Base-by-base conservation (phyloP, 176 grass and related monocot species). In the Aegilops sharonensis region DNA sequence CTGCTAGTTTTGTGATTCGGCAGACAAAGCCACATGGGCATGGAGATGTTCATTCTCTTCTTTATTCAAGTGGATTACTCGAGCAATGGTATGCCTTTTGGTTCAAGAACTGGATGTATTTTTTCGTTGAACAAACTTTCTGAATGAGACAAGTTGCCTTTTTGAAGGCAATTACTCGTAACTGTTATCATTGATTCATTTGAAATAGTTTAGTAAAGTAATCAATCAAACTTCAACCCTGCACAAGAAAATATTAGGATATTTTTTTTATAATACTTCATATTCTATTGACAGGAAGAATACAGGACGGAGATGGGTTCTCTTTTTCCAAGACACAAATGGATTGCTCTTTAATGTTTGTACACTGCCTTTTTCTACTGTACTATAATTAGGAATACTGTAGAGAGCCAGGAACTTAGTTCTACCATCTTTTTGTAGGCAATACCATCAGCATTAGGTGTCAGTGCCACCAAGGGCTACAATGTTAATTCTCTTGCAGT, bases 11-110 rank as follows among this genome's bases (percentile, higher is more conserved):
- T 83, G 3, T 70, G 11, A 79, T 72, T 86, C 48, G 84, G 54
- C 90, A 98, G 96, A 98, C 93, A 85, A 98, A 98, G 56, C 96
- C 96, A 77, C 96, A 98, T 89, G 96, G 96, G 5, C 96, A 98
- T 81, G 96, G 96, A 17, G 96, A 98, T 92, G 96, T 95, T 20
- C 96, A 98, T 42, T 63, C 96, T 79, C 96, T 98, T 56, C 93
- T 98, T 88, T 98, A 95, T 91, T 94, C 93, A 63, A 98, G 93
- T 57, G 96, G 93, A 59, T 75, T 95, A 77, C 96, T 98, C 68
- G 85, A 92, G 42, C 84, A 91, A 80, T 98, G 96, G 96, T 98
- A 84, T 84, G 69, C 14, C 75, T 72, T 24, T 87, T 83, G 59
- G 68, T 74, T 83, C 3, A 62, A 63, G 5, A 76, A 40, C 9